Conservation (phyloP, 2,329 filamentous ascomycete genomes). For the Fusarium devonianum region DNA sequence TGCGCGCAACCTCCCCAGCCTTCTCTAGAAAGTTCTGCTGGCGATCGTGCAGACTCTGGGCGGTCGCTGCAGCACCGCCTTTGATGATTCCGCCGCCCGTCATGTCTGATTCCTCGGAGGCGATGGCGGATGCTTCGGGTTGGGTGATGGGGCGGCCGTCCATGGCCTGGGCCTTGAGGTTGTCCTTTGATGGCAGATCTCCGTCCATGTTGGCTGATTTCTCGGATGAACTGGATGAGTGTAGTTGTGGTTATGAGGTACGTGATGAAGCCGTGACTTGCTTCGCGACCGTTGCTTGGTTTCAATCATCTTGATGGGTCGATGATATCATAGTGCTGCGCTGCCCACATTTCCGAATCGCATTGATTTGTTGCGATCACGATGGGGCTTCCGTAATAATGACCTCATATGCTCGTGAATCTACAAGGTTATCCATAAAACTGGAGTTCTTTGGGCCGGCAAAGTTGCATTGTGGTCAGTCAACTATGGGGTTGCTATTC, state of each 20-base stretch:
- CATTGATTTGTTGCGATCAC: not conserved
- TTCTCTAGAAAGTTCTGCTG: conserved; percentile 25
- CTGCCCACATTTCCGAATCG: not conserved
- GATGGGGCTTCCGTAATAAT: not conserved
- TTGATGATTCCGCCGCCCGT: conserved; percentile 25
- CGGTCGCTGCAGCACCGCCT: conserved; percentile 18
- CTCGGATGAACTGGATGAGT: too few species aligned
- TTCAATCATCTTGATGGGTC: too few species aligned
- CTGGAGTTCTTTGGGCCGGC: too few species aligned
- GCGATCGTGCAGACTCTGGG: conserved; percentile 20
- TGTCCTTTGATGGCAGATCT: conserved; percentile 19
- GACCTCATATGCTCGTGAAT: not conserved
- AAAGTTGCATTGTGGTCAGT: too few species aligned
- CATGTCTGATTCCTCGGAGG: conserved; percentile 20
- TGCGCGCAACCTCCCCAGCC: conserved; percentile 15
- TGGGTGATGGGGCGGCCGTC: conserved; percentile 26
- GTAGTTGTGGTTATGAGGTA: too few species aligned
- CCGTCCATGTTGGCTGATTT: not conserved
- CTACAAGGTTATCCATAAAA: too few species aligned
- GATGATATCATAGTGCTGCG: not conserved
- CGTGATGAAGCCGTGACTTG: too few species aligned
- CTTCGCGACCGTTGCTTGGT: too few species aligned
- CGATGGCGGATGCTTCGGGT: conserved; percentile 12
- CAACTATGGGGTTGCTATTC: too few species aligned
- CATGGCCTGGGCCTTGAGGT: conserved; percentile 15